These are phyloP conservation scores for Candida sakaeoensis DNA, from an alignment of 805 yeast genomes.

Conservation along the genomic window DNA sequence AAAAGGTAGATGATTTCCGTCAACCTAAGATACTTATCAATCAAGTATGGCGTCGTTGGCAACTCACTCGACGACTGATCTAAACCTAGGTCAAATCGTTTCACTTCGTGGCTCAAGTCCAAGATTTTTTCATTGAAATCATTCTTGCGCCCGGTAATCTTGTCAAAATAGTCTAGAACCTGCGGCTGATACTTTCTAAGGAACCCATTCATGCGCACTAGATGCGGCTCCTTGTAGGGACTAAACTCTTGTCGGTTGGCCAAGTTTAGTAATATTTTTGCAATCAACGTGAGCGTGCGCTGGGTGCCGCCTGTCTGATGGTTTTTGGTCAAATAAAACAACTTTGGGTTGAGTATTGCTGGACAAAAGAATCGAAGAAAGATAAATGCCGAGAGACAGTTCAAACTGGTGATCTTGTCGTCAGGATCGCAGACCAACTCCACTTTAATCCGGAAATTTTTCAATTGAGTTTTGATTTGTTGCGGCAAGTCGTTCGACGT, in stretches of 20 bases:
- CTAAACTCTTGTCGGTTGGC: conserved; percentile 70
- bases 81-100: conserved; percentile 55
- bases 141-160: conserved; percentile 64
- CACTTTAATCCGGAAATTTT: conserved; percentile 57
- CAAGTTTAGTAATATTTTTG: conserved; percentile 74
- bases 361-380: conserved; percentile 70
- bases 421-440: conserved; percentile 58
- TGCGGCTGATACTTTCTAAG: conserved; percentile 55
- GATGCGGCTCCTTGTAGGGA: conserved; percentile 82
- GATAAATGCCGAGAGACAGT: conserved; percentile 78
- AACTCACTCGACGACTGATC: conserved; percentile 50
- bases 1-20: conserved; percentile 54
- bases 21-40: conserved; percentile 60
- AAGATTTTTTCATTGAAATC: conserved; percentile 60
- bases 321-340: conserved; percentile 66
- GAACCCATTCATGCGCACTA: conserved; percentile 67
- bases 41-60: conserved; percentile 65
- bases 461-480: conserved; percentile 61
- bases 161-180: conserved; percentile 65
- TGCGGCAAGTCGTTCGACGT: conserved; percentile 75
- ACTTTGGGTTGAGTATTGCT: conserved; percentile 83
- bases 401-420: conserved; percentile 52
- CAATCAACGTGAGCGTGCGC: conserved; percentile 74
- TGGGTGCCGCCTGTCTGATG: conserved; percentile 72
- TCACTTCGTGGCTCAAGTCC: conserved; percentile 53